Evolutionary conservation across 75 land plant species (phyloP), one percentile per base, ranked within the genome.

Genomic region (Picea glauca): DNA sequence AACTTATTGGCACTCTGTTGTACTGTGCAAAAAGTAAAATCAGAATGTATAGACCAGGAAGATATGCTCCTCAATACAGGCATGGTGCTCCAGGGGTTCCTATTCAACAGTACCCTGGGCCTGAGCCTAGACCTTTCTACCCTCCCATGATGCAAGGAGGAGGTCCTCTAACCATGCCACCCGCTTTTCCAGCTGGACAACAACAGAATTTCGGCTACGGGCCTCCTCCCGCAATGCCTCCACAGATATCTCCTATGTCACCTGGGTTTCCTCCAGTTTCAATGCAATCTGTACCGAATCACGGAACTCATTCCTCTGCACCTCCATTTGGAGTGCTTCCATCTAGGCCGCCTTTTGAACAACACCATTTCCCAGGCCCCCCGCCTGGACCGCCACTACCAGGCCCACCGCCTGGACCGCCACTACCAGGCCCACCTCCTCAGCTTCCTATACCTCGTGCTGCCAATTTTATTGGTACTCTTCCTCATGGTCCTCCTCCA

Each of bases 11-110:
- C 38, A 33, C 32, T 18, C 50, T 8, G 54, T 46, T 46, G 9
- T 46, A 46, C 9, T 8, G 54, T 46, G 54, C 0, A 46, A 46
- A 46, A 46, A 8, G 40, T 38, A 5, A 70, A 40, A 70, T 5
- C 23, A 70, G 23, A 70, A 70, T 70, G 73, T 70, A 38, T 43
- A 70, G 73, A 21, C 73, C 73, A 70, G 73, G 73, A 20, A 18
- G 43, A 20, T 70, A 70, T 70, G 50, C n/a, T 38, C 21, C 46
- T n/a, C 73, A 70, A 46, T 70, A 35, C 46, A 2, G 73, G 46
- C 43, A 70, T 8, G 73, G 73, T 40, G 7, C 73, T 40, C 21
- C 73, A 0, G 73, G 43, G 46, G 20, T 20, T 35, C 21, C 50
- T 23, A 8, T 40, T 17, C 73, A 70, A 11, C 40, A 35, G 46